Conservation (phyloP, 108 stramenopile species). For the Fistulifera pelliculosa region DNA sequence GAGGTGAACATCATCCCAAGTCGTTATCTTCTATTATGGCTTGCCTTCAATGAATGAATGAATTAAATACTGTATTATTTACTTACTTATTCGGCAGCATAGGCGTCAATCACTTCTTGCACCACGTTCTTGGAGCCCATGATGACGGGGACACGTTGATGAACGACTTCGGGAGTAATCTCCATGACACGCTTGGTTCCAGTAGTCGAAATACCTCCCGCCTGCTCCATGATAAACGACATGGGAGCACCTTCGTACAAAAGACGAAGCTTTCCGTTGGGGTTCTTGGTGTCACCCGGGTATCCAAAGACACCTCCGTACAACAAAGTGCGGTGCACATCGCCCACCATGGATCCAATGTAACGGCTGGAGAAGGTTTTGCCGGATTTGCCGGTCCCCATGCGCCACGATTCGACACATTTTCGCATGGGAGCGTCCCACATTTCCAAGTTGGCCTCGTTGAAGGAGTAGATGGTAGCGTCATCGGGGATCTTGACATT, state of each 20-base stretch:
- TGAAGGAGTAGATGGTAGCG: constrained; percentile 85
- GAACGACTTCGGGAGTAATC: constrained; percentile 59
- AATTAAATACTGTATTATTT: background rate
- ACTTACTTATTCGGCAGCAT: constrained; percentile 9
- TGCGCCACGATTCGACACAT: constrained; percentile 57
- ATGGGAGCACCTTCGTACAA: constrained; percentile 92
- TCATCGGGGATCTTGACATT: constrained; percentile 79
- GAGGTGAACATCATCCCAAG: too few relatives aligned
- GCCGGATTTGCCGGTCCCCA: constrained; percentile 50
- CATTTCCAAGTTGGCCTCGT: constrained; percentile 85
- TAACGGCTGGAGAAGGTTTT: constrained; percentile 78
- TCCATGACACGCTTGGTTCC: constrained; percentile 62
- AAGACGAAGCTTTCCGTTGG: constrained; percentile 79
- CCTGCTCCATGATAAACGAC: constrained; percentile 94
- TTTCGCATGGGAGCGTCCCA: constrained; percentile 81
- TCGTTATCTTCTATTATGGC: too few relatives aligned
- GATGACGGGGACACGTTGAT: constrained; percentile 72
- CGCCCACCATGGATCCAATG: constrained; percentile 97
- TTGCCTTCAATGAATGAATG: background rate
- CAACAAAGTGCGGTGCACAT: constrained; percentile 95
- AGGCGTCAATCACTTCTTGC: constrained; percentile 58
- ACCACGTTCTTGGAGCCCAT: constrained; percentile 77
- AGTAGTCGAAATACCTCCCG: constrained; percentile 83
- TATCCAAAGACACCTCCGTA: constrained; percentile 98
- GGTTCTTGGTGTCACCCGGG: constrained; percentile 82